A percentile compares a stretch with the other conserved stretches of the same genome.
Evolutionary conservation across 805 yeast species (phyloP).

Genomic region (Ogataea ramenticola): DNA sequence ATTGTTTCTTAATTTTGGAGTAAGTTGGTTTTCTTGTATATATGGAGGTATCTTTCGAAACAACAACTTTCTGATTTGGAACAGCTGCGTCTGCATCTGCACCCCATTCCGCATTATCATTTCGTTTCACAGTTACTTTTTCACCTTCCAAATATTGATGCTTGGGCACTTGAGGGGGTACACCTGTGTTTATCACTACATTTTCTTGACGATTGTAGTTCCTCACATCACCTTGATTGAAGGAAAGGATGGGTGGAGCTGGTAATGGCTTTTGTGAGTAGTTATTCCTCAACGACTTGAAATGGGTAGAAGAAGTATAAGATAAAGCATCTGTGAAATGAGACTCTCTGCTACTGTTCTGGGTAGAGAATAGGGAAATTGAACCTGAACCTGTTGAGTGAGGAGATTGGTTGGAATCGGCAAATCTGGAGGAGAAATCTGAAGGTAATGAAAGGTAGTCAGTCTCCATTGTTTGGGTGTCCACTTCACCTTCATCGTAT

Average conservation of each 20-base stretch:
- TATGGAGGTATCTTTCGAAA: slow-evolving; percentile 16
- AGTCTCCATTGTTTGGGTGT: background rate
- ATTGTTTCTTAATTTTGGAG: slow-evolving; percentile 4
- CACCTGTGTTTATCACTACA: slow-evolving; percentile 3
- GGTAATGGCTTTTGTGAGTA: slow-evolving; percentile 4
- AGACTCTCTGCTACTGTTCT: background rate
- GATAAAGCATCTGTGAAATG: background rate
- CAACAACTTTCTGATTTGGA: slow-evolving; percentile 3
- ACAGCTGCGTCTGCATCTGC: background rate
- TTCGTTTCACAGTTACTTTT: too few species aligned
- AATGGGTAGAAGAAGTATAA: background rate
- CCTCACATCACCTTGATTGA: slow-evolving; percentile 8
- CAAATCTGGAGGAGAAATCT: background rate
- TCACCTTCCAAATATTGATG: background rate
- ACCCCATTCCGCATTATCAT: background rate
- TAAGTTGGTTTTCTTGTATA: slow-evolving; percentile 19
- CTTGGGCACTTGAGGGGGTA: slow-evolving; percentile 6
- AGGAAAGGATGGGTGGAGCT: slow-evolving; percentile 7
- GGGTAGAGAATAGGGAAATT: background rate
- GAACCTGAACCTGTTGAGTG: background rate
- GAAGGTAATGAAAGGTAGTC: background rate
- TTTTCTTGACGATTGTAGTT: slow-evolving; percentile 2
- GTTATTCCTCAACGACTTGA: background rate
- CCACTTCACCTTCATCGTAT: background rate
- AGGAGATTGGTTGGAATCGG: background rate